Base-by-base conservation (phyloP, 2,329 filamentous ascomycete species). In the Fusarium papillatum region DNA sequence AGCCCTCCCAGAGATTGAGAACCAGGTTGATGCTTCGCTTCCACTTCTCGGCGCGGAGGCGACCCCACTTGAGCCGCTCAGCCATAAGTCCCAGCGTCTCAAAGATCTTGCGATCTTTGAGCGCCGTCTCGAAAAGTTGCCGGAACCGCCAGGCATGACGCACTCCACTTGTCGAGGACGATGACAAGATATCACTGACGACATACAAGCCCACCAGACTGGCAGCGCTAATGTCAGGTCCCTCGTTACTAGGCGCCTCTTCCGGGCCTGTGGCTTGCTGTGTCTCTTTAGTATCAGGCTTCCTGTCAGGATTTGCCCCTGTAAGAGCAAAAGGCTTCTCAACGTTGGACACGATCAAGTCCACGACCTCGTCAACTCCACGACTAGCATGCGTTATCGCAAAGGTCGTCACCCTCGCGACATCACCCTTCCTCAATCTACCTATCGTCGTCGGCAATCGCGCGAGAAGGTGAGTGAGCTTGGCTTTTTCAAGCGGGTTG, bases 351-450 rank as follows among this genome's bases (percentile, higher is more conserved):
- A 98, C 90, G 43, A 98, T 92, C 84, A 98, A 91, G 62, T 96
- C 91, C n/a, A 98, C 95, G 41, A 98, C 93, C 85, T 98, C 97
- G 75, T 97, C 94, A 16, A 95, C 94, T 19, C 96, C 97, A 24
- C 92, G 90, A 46, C 93, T 95, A 2, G 95, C 94, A 82, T 98
- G 95, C 4, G 93, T 93, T 68, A 98, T 95, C 16, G 96, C 96
- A 84, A 98, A 98, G 5, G 93, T 90, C 1, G 96, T 96, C 3
- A 98, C 89, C 7, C 95, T 90, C 2, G 95, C 96, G 57, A 98
- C 91, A 80, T 98, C 95, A 4, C 95, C 95, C 80, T 95, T 95
- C 34, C 95, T 90, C 31, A 98, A 87, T 76, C 90, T 93, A 3
- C 92, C 90, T 46, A 95, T 91, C 5, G 91, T 92, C 4, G 92